Base-by-base conservation (phyloP, 129 eudicot species). In the Ambrosia artemisiifolia region DNA sequence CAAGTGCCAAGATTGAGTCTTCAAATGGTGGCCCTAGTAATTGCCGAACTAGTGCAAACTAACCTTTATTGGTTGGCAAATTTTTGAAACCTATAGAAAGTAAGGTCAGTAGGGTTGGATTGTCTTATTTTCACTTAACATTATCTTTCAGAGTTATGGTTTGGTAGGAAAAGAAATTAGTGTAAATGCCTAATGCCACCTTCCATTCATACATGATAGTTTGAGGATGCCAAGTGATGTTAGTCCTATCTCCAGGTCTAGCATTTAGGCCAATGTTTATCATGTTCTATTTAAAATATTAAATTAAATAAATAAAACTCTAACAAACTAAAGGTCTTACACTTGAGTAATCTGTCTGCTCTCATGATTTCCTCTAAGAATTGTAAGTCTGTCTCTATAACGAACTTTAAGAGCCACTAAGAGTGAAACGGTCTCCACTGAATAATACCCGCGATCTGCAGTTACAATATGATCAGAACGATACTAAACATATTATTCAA, bases 401-500 rank as follows among this genome's bases (percentile, higher is more conserved):
- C 94, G 96, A 67, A 92, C 96, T 82, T 92, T 93, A 76, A 89
- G 87, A 79, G 93, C 95, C 88, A 93, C 96, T 56, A 93, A 73
- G 17, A 89, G 89, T 50, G 98, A 81, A 69, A 93, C 98, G 1
- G 96, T 89, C 83, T 93, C 98, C 85, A 93, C 98, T 0, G 98
- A 93, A 77, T 93, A 93, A 83, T 93, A 93, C 36, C 98, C 98
- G 71, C 98, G 98, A 67, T 93, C 98, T 93, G 95, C 85, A 80
- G 65, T 61, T 19, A 55, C 53, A 69, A 32, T 50, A 69, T 12
- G 43, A 35, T 77, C 63, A 74, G 30, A 74, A 50, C 6, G 12
- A 54, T 40, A 7, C 43, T 36, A 69, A 59, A 46, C 54, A 69
- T 34, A 60, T 43, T 56, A 67, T 18, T 76, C 59, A 67, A 67